Conservation (phyloP, 2,329 filamentous ascomycete species). For the Mariannaea elegans region DNA sequence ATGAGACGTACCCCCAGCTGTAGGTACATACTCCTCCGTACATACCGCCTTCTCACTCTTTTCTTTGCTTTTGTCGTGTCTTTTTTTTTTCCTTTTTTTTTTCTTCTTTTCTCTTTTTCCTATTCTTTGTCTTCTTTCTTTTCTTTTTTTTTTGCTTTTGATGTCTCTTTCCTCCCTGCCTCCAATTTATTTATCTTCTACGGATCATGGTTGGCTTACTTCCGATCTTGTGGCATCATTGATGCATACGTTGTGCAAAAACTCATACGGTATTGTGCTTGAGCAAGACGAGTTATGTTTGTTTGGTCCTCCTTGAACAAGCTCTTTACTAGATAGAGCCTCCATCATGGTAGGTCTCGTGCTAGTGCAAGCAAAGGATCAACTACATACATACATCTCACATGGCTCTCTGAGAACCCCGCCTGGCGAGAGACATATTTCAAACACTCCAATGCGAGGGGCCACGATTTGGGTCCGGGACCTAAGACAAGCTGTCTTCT, state of each 20-base stretch:
- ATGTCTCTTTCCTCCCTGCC: constrained; percentile 23
- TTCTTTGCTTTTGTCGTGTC: neutral
- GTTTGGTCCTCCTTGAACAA: constrained; percentile 19
- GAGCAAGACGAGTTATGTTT: constrained; percentile 26
- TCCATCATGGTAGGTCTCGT: constrained; percentile 21
- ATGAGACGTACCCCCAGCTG: constrained; percentile 18
- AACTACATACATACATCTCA: constrained; percentile 5
- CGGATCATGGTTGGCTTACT: too few species aligned
- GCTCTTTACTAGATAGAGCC: constrained; percentile 12
- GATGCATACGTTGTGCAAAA: constrained; percentile 18
- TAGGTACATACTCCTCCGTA: constrained; percentile 15
- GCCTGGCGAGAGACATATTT: constrained; percentile 5
- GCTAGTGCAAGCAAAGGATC: constrained; percentile 5
- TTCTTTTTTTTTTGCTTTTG: constrained; percentile 17
- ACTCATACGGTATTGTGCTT: constrained; percentile 31
- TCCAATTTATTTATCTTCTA: neutral
- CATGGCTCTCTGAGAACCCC: constrained; percentile 14
- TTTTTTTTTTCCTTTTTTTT: constrained; percentile 4
- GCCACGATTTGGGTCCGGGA: constrained; percentile 27
- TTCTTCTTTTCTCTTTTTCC: constrained; percentile 14
- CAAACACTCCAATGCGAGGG: constrained; percentile 20
- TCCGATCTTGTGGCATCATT: constrained; percentile 26
- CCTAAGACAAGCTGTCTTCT: constrained; percentile 24
- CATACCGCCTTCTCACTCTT: neutral
- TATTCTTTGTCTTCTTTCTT: neutral